Percentiles rank a stretch among this genome's conserved stretches.
phyloP scores from a whole-genome alignment of 2,329 filamentous ascomycete species.

The Sporothrix dimorphospora region DNA sequence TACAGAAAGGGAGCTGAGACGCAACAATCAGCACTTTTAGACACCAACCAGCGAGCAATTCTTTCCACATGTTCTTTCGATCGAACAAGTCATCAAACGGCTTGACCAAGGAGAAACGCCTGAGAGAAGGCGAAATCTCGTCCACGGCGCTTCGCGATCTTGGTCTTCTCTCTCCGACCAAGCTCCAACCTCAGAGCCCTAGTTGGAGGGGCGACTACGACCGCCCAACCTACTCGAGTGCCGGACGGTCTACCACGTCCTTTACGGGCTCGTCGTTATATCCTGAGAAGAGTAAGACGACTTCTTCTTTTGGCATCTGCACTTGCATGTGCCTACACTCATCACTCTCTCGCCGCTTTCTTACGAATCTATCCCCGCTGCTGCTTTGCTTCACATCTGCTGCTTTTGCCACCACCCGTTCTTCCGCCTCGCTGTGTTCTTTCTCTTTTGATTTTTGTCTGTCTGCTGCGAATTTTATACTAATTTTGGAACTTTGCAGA shows the following conservation, averaged over 20 bases:
- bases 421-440: neutral
- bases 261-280: slow-evolving; percentile 33
- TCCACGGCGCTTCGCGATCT: slow-evolving; percentile 43
- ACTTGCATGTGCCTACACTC: neutral
- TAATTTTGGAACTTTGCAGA: slow-evolving; percentile 39
- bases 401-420: neutral
- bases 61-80: slow-evolving; percentile 52
- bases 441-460: neutral
- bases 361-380: neutral
- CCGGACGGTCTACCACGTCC: slow-evolving; percentile 36
- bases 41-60: neutral
- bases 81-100: slow-evolving; percentile 45
- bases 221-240: slow-evolving; percentile 37
- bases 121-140: slow-evolving; percentile 43
- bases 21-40: neutral
- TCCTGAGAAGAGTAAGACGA: slow-evolving; percentile 43
- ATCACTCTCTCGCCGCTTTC: neutral
- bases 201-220: slow-evolving; percentile 38
- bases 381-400: neutral
- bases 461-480: slow-evolving; percentile 30
- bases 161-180: slow-evolving; percentile 39
- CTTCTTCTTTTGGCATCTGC: slow-evolving; percentile 3
- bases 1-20: neutral
- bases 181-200: slow-evolving; percentile 17
- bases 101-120: slow-evolving; percentile 45